These are phyloP conservation scores for Sporothrix humicola DNA, from an alignment of 2,329 filamentous ascomycete genomes.

Conservation along the genomic window DNA sequence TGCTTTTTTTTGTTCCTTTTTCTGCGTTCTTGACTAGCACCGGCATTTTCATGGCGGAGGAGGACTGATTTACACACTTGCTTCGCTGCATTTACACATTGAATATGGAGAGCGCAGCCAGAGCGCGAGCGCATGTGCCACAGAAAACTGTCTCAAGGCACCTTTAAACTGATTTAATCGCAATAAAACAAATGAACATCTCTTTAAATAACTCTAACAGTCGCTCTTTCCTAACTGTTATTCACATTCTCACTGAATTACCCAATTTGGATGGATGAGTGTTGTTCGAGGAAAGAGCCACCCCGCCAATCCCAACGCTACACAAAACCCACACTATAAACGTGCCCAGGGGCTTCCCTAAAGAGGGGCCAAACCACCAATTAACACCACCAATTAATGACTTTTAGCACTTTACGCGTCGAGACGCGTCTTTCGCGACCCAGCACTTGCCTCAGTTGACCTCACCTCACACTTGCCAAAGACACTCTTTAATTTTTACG, in stretches of 20 bases:
- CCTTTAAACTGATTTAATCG: not conserved
- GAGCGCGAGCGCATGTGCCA: not conserved
- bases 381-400: not conserved
- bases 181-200: not conserved
- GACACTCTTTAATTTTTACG: not conserved
- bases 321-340: conserved; percentile 1
- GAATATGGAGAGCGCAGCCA: not conserved
- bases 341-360: not conserved
- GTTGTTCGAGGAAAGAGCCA: not conserved
- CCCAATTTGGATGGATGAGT: conserved; percentile 19
- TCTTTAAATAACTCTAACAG: not conserved
- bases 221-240: not conserved
- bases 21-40: not conserved
- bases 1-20: not conserved
- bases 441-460: not conserved
- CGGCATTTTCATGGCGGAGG: conserved; percentile 7
- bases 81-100: not conserved
- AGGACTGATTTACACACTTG: not conserved
- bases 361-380: not conserved
- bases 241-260: not conserved
- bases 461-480: not conserved
- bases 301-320: conserved; percentile 16
- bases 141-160: not conserved
- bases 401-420: conserved; percentile 37
- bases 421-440: conserved; percentile 34